A percentile compares a stretch with the other conserved stretches of the same genome.
Conservation (phyloP, 1,284 basidiomycete species). For the Vanrija sp. region DNA sequence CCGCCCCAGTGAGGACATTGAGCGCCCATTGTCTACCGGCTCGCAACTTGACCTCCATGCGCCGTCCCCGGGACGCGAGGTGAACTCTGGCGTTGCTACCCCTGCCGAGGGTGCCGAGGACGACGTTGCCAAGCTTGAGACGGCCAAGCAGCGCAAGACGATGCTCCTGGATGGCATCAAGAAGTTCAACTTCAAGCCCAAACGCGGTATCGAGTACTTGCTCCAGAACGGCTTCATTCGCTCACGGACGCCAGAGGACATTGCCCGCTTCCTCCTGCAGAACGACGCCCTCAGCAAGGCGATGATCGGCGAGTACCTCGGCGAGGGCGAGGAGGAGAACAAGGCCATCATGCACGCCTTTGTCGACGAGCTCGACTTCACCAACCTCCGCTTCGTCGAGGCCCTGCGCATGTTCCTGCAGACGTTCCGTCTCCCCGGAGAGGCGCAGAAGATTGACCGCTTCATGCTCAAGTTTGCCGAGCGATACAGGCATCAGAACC, state of each 20-base stretch:
- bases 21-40: background rate
- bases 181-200: conserved; percentile 98
- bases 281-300: conserved; percentile 94
- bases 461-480: conserved; percentile 98
- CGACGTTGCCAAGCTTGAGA: conserved; percentile 91
- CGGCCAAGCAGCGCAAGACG: conserved; percentile 95
- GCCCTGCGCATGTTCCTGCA: conserved; percentile 84
- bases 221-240: conserved; percentile 85
- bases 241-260: conserved; percentile 67
- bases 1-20: conserved; percentile 27
- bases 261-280: conserved; percentile 80
- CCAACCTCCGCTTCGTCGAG: conserved; percentile 73
- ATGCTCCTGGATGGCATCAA: conserved; percentile 91
- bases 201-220: conserved; percentile 87
- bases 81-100: conserved; percentile 53
- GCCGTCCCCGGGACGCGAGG: conserved; percentile 21
- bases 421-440: conserved; percentile 89
- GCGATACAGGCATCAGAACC: conserved; percentile 82
- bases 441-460: conserved; percentile 96
- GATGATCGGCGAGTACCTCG: conserved; percentile 96
- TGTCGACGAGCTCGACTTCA: conserved; percentile 84
- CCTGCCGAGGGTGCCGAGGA: conserved; percentile 65
- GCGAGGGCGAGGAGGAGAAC: conserved; percentile 84
- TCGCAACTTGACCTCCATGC: conserved; percentile 17
- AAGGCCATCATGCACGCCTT: conserved; percentile 94